These are phyloP conservation scores for Fusarium robinianum DNA, from an alignment of 2,329 filamentous ascomycete species.

Conservation along the genomic window DNA sequence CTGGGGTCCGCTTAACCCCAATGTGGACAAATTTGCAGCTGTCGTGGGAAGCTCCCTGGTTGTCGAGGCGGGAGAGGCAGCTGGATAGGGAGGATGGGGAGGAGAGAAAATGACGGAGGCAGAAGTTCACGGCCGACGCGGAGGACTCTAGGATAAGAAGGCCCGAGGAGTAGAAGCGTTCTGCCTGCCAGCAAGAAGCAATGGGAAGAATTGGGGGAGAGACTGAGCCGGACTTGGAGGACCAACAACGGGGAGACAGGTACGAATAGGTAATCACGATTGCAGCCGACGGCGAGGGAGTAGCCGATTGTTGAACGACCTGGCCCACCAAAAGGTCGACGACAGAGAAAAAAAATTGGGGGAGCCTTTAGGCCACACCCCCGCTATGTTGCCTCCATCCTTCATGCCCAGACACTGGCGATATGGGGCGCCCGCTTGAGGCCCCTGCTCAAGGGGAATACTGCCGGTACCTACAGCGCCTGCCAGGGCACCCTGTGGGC, in stretches of 20 bases:
- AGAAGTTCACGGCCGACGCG: slow-evolving; percentile 34
- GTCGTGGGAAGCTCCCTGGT: slow-evolving; percentile 34
- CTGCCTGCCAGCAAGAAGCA: slow-evolving; percentile 37
- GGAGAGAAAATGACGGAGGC: slow-evolving; percentile 29
- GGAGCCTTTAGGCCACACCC: slow-evolving; percentile 36
- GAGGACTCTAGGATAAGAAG: slow-evolving; percentile 35
- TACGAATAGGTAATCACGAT: slow-evolving; percentile 38
- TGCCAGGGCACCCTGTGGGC: slow-evolving; percentile 16
- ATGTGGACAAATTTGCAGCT: slow-evolving; percentile 29
- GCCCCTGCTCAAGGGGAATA: slow-evolving; percentile 13
- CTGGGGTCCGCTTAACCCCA: slow-evolving; percentile 36
- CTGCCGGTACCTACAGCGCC: slow-evolving; percentile 30
- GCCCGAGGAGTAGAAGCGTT: slow-evolving; percentile 26
- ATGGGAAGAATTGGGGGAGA: slow-evolving; percentile 32
- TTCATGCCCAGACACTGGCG: not conserved
- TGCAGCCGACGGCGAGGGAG: slow-evolving; percentile 36
- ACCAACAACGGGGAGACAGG: slow-evolving; percentile 28
- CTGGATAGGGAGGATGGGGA: slow-evolving; percentile 30
- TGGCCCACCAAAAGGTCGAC: slow-evolving; percentile 42
- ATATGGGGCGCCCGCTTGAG: slow-evolving; percentile 6
- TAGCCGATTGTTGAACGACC: slow-evolving; percentile 44
- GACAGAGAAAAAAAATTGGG: slow-evolving; percentile 42
- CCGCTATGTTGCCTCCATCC: slow-evolving; percentile 25
- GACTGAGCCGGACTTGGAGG: slow-evolving; percentile 24
- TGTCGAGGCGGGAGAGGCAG: slow-evolving; percentile 30